A percentile compares a stretch with the other conserved stretches of the same genome.
Conservation (phyloP, 1,284 basidiomycete species). For the Agaricales sp. region DNA sequence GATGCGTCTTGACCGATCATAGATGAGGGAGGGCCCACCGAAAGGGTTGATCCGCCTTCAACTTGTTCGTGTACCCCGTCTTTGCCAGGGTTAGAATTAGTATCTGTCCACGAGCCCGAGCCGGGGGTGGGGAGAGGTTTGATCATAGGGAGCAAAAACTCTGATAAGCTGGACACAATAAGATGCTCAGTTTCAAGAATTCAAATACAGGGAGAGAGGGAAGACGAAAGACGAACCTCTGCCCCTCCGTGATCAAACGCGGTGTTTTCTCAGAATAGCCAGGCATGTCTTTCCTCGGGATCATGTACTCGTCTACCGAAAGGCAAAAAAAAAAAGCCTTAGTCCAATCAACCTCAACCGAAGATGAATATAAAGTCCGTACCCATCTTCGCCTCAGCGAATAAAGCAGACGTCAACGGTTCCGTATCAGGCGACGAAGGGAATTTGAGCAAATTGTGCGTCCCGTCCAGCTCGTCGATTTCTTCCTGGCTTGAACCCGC, state of each 20-base stretch:
- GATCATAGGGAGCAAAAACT: not conserved
- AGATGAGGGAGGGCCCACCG: not conserved
- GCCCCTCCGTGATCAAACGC: not conserved
- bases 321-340: not conserved
- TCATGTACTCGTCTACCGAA: not conserved
- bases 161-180: not conserved
- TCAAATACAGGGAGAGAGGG: not conserved
- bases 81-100: no score
- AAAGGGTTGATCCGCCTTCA: no score
- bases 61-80: no score
- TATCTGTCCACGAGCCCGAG: not conserved
- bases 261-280: not conserved
- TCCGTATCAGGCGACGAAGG: not conserved
- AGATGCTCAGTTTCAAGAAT: not conserved
- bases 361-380: not conserved
- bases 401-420: not conserved
- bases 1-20: not conserved
- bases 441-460: not conserved
- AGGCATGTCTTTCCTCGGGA: not conserved
- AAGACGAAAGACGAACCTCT: not conserved
- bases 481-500: not conserved
- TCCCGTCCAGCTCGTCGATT: not conserved
- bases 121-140: not conserved
- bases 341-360: not conserved
- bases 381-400: not conserved